These are phyloP conservation scores for Coniferiporia sulphurascens DNA, from an alignment of 1,284 basidiomycete species.

Conservation along the genomic window DNA sequence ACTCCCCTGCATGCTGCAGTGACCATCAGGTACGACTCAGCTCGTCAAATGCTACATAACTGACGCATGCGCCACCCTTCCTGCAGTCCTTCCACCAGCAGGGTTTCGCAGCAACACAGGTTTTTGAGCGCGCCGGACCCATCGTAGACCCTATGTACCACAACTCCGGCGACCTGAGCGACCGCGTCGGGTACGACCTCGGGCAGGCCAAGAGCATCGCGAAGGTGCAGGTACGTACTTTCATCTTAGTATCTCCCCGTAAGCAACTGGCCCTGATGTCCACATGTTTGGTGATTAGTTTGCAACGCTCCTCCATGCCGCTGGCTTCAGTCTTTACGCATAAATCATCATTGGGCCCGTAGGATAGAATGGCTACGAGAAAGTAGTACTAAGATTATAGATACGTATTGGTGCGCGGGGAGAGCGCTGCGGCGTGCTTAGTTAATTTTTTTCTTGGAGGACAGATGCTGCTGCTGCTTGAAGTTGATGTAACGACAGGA, in stretches of 20 bases:
- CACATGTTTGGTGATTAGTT: constrained; percentile 14
- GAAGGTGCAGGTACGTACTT: constrained; percentile 66
- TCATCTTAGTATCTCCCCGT: background rate
- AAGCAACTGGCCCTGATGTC: background rate
- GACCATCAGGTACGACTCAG: constrained; percentile 63
- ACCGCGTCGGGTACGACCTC: constrained; percentile 75
- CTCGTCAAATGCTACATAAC: background rate
- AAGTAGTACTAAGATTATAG: background rate
- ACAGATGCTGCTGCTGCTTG: too few relatives aligned
- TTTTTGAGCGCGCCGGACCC: constrained; percentile 78
- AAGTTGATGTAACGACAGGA: too few relatives aligned
- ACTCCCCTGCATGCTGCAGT: constrained; percentile 77
- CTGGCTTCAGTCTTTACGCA: constrained; percentile 19
- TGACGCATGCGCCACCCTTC: too few relatives aligned
- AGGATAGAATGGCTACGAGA: background rate
- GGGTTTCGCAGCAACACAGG: constrained; percentile 78
- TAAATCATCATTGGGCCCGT: background rate
- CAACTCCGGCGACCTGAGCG: constrained; percentile 75
- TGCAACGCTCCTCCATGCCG: constrained; percentile 23
- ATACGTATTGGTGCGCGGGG: background rate
- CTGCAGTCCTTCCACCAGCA: constrained; percentile 71
- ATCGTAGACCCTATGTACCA: constrained; percentile 86
- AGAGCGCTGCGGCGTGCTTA: too few relatives aligned
- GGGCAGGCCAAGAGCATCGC: constrained; percentile 76
- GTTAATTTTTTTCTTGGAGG: too few relatives aligned